Evolutionary conservation across 2,329 filamentous ascomycete species (phyloP).

Genomic region (Scolecobasidium constrictum): DNA sequence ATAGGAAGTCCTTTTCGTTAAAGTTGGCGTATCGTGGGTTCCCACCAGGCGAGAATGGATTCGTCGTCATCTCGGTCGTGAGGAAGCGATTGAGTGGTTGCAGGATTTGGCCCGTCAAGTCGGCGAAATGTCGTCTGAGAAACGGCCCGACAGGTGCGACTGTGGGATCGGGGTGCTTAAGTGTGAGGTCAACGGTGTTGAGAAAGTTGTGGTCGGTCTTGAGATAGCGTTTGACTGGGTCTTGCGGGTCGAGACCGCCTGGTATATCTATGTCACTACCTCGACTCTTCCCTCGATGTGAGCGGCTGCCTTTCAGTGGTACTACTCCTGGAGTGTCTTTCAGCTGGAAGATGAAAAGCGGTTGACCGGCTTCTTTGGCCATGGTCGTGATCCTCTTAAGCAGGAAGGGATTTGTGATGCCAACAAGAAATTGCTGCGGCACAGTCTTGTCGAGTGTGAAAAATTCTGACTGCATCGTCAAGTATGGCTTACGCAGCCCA

Average conservation of each 20-base stretch:
- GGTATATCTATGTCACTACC: constrained; percentile 25
- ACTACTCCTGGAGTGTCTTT: constrained; percentile 23
- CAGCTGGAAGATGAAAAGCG: constrained; percentile 27
- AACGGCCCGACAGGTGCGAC: constrained; percentile 21
- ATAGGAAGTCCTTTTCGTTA: constrained; percentile 24
- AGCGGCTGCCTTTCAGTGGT: constrained; percentile 18
- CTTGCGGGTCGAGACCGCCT: constrained; percentile 26
- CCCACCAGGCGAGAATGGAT: constrained; percentile 22
- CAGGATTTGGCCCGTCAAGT: constrained; percentile 29
- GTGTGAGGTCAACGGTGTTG: constrained; percentile 21
- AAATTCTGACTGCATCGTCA: constrained; percentile 28
- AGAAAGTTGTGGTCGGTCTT: constrained; percentile 25
- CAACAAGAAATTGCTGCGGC: constrained; percentile 26
- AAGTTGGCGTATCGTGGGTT: constrained; percentile 28
- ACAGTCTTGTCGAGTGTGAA: background rate
- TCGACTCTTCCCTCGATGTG: constrained; percentile 3
- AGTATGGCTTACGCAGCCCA: constrained; percentile 27
- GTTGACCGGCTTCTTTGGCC: constrained; percentile 9
- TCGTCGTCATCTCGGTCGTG: constrained; percentile 18
- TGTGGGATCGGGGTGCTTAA: constrained; percentile 16
- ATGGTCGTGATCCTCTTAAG: constrained; percentile 25
- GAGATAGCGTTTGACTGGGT: constrained; percentile 25
- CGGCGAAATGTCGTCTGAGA: constrained; percentile 29
- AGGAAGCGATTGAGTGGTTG: constrained; percentile 30
- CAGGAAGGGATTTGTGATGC: constrained; percentile 31